These are phyloP conservation scores for Theobroma cacao DNA, from an alignment of 345 rosid genomes.

Conservation along the genomic window DNA sequence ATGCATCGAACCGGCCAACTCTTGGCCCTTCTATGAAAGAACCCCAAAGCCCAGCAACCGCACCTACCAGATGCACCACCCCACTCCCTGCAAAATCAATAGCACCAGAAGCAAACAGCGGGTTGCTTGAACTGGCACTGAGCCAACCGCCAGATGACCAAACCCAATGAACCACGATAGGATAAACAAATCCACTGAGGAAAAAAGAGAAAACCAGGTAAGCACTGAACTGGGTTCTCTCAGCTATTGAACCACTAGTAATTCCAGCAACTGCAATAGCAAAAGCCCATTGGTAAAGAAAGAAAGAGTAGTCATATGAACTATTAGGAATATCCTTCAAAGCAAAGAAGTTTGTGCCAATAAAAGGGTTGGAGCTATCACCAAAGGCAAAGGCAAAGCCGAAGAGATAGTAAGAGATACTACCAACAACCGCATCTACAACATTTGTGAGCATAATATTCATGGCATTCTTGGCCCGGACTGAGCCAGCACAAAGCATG, in stretches of 20 bases:
- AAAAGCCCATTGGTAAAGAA: constrained; percentile 72
- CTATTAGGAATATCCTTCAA: constrained; percentile 39
- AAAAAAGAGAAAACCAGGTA: constrained; percentile 64
- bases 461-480: constrained; percentile 65
- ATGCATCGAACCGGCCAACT: constrained; percentile 53
- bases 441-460: constrained; percentile 71
- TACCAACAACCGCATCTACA: constrained; percentile 69
- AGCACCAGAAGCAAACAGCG: constrained; percentile 58
- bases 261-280: constrained; percentile 68
- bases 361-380: constrained; percentile 49
- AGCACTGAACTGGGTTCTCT: constrained; percentile 70
- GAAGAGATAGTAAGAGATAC: constrained; percentile 62
- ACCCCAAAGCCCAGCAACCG: constrained; percentile 58
- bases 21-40: constrained; percentile 56
- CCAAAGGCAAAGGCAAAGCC: constrained; percentile 80
- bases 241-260: constrained; percentile 72
- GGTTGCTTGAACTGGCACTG: constrained; percentile 33
- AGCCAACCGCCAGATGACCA: constrained; percentile 71
- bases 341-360: constrained; percentile 52
- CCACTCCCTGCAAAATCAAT: constrained; percentile 68
- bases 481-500: constrained; percentile 76
- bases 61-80: constrained; percentile 57
- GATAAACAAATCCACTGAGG: constrained; percentile 62
- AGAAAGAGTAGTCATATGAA: constrained; percentile 46
- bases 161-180: constrained; percentile 58